These are phyloP conservation scores for Coccomyxa subellipsoidea DNA, from an alignment of 163 green algal species.

Conservation along the genomic window DNA sequence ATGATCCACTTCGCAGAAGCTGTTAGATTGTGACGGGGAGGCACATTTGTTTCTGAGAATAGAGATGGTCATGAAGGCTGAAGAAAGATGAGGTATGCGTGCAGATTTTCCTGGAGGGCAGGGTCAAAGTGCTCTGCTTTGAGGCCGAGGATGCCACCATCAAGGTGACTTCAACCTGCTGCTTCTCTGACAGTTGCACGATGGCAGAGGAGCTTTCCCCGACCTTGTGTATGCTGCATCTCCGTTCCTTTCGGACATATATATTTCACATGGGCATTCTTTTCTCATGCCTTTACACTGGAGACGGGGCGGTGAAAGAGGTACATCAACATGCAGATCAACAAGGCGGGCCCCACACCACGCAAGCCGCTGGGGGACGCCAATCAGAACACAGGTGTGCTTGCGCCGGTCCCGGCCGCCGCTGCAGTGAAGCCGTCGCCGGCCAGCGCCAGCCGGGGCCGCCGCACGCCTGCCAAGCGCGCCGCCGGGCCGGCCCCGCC, in stretches of 20 bases:
- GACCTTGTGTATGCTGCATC: no score
- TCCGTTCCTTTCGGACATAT: no score
- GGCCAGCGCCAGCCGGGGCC: not conserved
- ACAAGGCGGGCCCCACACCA: not conserved
- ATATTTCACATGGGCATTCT: no score
- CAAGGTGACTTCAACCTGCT: not conserved
- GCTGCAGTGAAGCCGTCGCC: not conserved
- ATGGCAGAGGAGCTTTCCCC: no score
- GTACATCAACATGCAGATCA: no score
- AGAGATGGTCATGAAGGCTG: not conserved
- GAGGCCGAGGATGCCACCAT: slow-evolving; percentile 11
- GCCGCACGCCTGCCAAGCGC: not conserved
- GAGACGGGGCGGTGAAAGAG: no score
- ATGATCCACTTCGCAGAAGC: no score
- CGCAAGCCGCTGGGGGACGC: not conserved
- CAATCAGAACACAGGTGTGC: not conserved
- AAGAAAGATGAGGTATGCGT: not conserved
- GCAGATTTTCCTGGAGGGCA: slow-evolving; percentile 13
- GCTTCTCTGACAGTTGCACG: not conserved
- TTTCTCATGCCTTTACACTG: no score
- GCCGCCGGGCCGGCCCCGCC: not conserved
- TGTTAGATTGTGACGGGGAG: no score
- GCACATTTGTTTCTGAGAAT: no score
- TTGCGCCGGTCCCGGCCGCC: not conserved
- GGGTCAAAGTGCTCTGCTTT: slow-evolving; percentile 6